Conservation (phyloP, 345 rosid species). For the Linum tenue region DNA sequence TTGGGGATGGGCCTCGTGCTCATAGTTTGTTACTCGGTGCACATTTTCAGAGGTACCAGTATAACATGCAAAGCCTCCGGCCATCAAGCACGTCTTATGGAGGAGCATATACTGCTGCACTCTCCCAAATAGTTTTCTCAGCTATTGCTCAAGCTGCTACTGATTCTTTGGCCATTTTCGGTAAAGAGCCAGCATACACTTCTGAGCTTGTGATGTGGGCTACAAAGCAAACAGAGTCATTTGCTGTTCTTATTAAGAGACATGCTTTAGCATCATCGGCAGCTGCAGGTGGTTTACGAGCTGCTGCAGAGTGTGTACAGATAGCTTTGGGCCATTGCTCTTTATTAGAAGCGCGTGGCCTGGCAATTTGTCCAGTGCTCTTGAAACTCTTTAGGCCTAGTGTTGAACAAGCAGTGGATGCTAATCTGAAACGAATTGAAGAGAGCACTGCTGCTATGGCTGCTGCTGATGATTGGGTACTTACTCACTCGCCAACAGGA, state of each 20-base stretch:
- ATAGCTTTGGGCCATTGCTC: constrained; percentile 99
- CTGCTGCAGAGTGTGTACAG: constrained; percentile 99
- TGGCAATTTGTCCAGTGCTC: constrained; percentile 87
- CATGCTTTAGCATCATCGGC: constrained; percentile 97
- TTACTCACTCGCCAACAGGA: constrained; percentile 50
- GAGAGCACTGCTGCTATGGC: constrained; percentile 98
- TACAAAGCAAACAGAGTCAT: constrained; percentile 79
- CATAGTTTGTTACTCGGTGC: constrained; percentile 87
- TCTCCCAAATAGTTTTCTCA: constrained; percentile 92
- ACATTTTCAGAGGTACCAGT: constrained; percentile 75
- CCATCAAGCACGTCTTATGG: constrained; percentile 97
- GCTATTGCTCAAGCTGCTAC: constrained; percentile 92
- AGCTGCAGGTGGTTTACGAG: constrained; percentile 98
- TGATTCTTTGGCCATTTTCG: constrained; percentile 77
- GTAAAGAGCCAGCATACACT: constrained; percentile 75
- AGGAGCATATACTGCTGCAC: constrained; percentile 99
- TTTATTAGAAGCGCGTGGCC: constrained; percentile 86
- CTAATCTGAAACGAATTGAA: constrained; percentile 92
- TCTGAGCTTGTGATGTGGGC: constrained; percentile 99
- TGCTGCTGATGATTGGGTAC: constrained; percentile 99
- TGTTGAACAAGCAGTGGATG: constrained; percentile 92
- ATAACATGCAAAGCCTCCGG: constrained; percentile 88
- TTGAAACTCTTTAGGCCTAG: constrained; percentile 85
- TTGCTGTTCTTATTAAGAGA: constrained; percentile 86
- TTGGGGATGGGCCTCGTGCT: constrained; percentile 97